A percentile compares a stretch with the other conserved stretches of the same genome.
These are phyloP conservation scores for Geotrichum cucujoidarum DNA, from an alignment of 1,139 yeast genomes.

Conservation along the genomic window DNA sequence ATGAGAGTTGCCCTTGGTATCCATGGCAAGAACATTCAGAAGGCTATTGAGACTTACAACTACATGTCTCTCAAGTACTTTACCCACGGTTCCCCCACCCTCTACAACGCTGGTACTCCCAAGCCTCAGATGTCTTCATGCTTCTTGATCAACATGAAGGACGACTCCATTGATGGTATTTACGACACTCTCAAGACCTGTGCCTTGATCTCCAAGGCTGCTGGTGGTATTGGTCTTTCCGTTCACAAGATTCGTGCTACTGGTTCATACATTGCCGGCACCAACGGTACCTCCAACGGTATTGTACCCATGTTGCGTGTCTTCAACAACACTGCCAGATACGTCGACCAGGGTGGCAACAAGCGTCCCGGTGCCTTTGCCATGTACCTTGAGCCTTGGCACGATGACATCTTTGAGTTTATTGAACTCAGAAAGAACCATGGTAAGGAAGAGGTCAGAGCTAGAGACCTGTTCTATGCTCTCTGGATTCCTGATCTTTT, in stretches of 20 bases:
- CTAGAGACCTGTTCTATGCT: conserved; percentile 87
- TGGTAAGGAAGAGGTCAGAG: conserved; percentile 87
- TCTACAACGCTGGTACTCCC: conserved; percentile 88
- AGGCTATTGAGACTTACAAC: conserved; percentile 74
- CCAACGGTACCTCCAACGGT: conserved; percentile 86
- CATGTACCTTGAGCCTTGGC: conserved; percentile 88
- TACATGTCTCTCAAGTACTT: conserved; percentile 79
- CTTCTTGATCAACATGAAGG: conserved; percentile 82
- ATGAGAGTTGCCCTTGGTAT: conserved; percentile 90
- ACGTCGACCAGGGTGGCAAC: conserved; percentile 92
- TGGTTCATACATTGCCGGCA: conserved; percentile 83
- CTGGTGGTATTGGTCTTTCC: conserved; percentile 88
- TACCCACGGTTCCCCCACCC: conserved; percentile 86
- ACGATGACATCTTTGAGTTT: conserved; percentile 77
- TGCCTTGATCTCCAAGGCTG: conserved; percentile 82
- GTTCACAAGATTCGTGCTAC: conserved; percentile 79
- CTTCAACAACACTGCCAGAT: conserved; percentile 85
- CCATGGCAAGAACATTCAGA: conserved; percentile 67
- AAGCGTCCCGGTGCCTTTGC: conserved; percentile 95
- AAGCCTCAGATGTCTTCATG: conserved; percentile 85
- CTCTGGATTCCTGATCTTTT: conserved; percentile 87
- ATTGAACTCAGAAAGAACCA: conserved; percentile 82
- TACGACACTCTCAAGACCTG: conserved; percentile 81
- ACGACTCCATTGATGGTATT: conserved; percentile 86
- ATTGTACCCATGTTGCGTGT: conserved; percentile 87